Evolutionary conservation across 1,284 basidiomycete genomes (phyloP), one percentile per base, ranked within the genome.

Genomic region (Ceratorhiza oryzae-sativae): DNA sequence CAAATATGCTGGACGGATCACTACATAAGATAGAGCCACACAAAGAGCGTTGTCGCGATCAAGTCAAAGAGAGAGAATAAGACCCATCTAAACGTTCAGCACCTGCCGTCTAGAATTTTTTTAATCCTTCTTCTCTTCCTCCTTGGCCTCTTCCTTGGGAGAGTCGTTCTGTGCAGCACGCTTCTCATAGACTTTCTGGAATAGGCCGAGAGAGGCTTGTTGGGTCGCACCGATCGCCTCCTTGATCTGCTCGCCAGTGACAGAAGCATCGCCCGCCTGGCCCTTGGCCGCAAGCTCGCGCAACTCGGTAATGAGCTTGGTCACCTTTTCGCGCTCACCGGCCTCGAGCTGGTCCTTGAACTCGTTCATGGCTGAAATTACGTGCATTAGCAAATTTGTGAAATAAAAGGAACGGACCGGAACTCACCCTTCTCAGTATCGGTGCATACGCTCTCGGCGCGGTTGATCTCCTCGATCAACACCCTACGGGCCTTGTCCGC

Each of bases 161-260:
- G n/a, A n/a, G n/a, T n/a, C 56, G 76, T 86, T 85, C 82, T 92
- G 89, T 67, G 88, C 89, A 77, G 88, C 88, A 75, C 92, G 89
- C 87, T 94, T 94, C 87, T 97, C 94, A 82, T 98, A 97, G 32
- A 96, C 92, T 90, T 97, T 97, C 84, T 97, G 93, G 95, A 98
- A 99, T 76, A 99, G 91, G 77, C 94, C 94, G 59, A 99, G 88
- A 36, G 94, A 97, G 49, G 96, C 95, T 80, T 94, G 92, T 80
- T 99, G 96, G n/a, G 95, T 95, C 84, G 95, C 93, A 81, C 88
- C 90, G 79, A 98, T 92, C 87, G 95, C 96, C 81, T 92, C 90
- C 79, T 94, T 92, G 85, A 99, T 96, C 75, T 85, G 81, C 73
- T 98, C 95, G 55, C 94, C 90, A 73, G 89, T 92, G 78, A 97